These are phyloP conservation scores for Persicaria maculosa DNA, from an alignment of 148 eudicot genomes.

Conservation along the genomic window DNA sequence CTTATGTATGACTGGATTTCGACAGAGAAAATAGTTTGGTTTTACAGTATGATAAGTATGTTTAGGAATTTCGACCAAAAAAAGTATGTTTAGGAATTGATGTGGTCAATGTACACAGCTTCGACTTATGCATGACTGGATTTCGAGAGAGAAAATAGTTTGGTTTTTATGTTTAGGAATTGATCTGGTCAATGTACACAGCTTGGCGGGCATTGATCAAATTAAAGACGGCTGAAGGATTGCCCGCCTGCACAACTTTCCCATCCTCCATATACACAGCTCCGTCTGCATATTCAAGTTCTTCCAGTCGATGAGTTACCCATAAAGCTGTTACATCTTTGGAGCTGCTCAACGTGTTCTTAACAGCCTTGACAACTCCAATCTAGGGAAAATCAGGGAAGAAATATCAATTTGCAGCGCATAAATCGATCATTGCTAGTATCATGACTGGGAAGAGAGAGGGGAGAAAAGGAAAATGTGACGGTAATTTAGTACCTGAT, in stretches of 20 bases:
- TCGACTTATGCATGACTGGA: not conserved
- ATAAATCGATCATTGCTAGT: not conserved
- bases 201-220: conserved; percentile 8
- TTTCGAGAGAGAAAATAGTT: too few relatives aligned
- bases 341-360: conserved; percentile 12
- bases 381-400: not conserved
- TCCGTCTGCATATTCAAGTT: conserved; percentile 57
- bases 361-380: conserved; percentile 1
- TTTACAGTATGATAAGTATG: not conserved
- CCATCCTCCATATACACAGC: conserved; percentile 40
- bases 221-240: not conserved
- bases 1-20: too few relatives aligned
- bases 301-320: conserved; percentile 96
- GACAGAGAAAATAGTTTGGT: too few relatives aligned
- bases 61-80: not conserved
- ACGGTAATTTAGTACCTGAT: conserved; percentile 46
- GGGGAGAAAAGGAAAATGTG: not conserved
- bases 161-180: not conserved
- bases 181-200: conserved; percentile 7
- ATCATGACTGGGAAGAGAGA: not conserved
- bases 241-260: conserved; percentile 6
- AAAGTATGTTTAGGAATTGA: not conserved
- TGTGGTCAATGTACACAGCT: conserved; percentile 7
- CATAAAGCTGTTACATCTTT: conserved; percentile 23
- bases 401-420: not conserved